phyloP scores from a whole-genome alignment of 495 filamentous ascomycete genomes.

The Penicillium samsonianum region DNA sequence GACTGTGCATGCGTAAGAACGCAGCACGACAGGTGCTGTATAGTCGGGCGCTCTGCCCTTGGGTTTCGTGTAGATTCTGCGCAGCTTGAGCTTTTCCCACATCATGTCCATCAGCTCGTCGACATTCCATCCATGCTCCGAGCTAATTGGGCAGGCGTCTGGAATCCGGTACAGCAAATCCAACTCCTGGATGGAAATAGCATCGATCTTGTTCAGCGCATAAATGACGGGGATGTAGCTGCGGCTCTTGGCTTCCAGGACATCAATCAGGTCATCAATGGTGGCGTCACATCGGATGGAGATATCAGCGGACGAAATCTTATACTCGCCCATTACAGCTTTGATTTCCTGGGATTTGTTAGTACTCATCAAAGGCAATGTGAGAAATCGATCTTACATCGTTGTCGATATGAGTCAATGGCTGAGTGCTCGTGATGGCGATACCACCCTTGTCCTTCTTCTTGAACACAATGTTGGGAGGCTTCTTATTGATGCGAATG shows the following conservation, averaged over 20 bases:
- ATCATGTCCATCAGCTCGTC: conserved; percentile 96
- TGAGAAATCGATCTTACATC: conserved; percentile 55
- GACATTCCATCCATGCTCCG: conserved; percentile 97
- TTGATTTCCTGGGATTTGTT: conserved; percentile 71
- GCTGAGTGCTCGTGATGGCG: conserved; percentile 88
- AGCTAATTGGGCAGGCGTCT: conserved; percentile 93
- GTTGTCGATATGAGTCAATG: conserved; percentile 86
- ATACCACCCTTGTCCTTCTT: conserved; percentile 99
- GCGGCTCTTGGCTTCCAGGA: conserved; percentile 92
- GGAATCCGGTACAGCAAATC: conserved; percentile 96
- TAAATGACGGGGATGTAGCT: conserved; percentile 98
- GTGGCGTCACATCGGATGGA: conserved; percentile 96
- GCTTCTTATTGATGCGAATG: conserved; percentile 95
- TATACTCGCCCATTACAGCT: conserved; percentile 96
- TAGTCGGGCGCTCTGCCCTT: conserved; percentile 96
- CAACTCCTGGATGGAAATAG: conserved; percentile 95
- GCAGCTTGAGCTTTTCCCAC: conserved; percentile 94
- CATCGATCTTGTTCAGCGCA: conserved; percentile 98
- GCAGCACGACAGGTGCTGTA: conserved; percentile 84
- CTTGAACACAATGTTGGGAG: conserved; percentile 96
- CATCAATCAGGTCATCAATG: conserved; percentile 89
- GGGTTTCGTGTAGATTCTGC: conserved; percentile 95
- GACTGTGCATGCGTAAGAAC: conserved; percentile 77
- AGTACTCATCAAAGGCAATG: conserved; percentile 5
- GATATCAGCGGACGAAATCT: conserved; percentile 95